Conservation (phyloP, 2,329 filamentous ascomycete species). For the Chaetomium olivaceum region DNA sequence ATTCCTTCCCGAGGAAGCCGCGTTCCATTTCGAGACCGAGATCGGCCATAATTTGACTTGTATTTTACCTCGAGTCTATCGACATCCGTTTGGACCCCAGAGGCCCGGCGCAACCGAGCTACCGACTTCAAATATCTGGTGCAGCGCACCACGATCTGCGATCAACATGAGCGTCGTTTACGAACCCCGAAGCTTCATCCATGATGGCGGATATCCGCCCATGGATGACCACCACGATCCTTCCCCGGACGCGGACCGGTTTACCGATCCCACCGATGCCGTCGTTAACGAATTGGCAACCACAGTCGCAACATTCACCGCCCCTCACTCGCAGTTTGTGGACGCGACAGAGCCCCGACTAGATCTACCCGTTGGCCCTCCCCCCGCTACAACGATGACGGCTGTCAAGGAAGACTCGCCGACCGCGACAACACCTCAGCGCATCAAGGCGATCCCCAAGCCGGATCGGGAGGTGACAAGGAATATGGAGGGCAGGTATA, state of each 20-base stretch:
- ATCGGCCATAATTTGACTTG: not conserved
- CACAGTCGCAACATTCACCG: conserved; percentile 39
- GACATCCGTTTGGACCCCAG: not conserved
- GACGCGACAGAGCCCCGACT: conserved; percentile 38
- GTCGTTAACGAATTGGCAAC: conserved; percentile 38
- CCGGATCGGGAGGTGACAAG: conserved; percentile 59
- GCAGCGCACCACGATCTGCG: conserved; percentile 17
- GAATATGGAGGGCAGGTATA: conserved; percentile 72
- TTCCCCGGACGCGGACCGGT: conserved; percentile 40
- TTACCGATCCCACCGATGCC: conserved; percentile 46
- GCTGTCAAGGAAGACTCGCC: conserved; percentile 35
- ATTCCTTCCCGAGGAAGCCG: conserved; percentile 7
- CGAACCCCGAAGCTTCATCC: conserved; percentile 51
- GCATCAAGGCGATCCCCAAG: conserved; percentile 58
- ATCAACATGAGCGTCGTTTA: conserved; percentile 47
- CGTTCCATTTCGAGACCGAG: not conserved
- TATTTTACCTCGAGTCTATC: not conserved
- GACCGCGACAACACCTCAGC: conserved; percentile 36
- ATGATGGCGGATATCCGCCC: conserved; percentile 50
- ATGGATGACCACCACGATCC: conserved; percentile 47
- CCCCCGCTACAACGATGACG: conserved; percentile 30
- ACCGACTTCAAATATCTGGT: conserved; percentile 9
- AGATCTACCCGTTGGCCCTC: conserved; percentile 39
- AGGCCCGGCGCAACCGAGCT: conserved; percentile 6
- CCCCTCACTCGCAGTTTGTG: conserved; percentile 34